Evolutionary conservation across 164 flowering plant species (phyloP), one percentile per base, ranked within the genome.

Genomic region (Tetracentron sinense): DNA sequence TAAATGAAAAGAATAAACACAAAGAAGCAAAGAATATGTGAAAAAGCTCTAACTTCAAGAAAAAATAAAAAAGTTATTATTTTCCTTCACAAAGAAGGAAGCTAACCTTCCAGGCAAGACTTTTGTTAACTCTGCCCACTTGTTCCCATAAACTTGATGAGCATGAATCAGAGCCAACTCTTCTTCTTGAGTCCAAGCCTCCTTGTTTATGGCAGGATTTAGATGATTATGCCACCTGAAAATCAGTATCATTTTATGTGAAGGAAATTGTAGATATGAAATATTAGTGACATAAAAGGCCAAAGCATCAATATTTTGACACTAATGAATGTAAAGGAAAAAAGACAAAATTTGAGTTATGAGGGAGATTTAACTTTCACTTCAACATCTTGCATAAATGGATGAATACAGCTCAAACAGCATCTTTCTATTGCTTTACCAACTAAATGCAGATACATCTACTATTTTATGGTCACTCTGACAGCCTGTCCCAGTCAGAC

Each of bases 151-250:
- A 60, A 86, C 64, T 74, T 87, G 90, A 84, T 95, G 99, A 46
- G 96, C 99, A 60, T 76, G 92, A 74, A 92, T 81, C 65, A 95
- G 64, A 62, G 87, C 80, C 77, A 95, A 55, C 70, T 95, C 99
- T 73, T 95, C 99, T 68, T 89, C 94, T 66, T 89, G 93, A n/a
- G 94, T 88, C 99, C 99, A 95, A 58, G 97, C 96, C 72, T 95
- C 93, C 74, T 84, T 89, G 74, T 91, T 94, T 75, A 94, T 94
- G 44, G 72, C 48, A 58, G 99, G 99, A 77, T 95, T 95, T 25
- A 95, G 89, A 79, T 95, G 99, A 80, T 95, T 95, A 74, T 95
- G 97, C 99, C 99, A 95, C 86, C 97, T 91, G 66, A 66, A 66
- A 56, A 2, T 33, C 4, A 33, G 38, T 33, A 33, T 33, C 38